These are phyloP conservation scores for Camellia granthamiana DNA, from an alignment of 148 eudicot genomes.

Conservation along the genomic window DNA sequence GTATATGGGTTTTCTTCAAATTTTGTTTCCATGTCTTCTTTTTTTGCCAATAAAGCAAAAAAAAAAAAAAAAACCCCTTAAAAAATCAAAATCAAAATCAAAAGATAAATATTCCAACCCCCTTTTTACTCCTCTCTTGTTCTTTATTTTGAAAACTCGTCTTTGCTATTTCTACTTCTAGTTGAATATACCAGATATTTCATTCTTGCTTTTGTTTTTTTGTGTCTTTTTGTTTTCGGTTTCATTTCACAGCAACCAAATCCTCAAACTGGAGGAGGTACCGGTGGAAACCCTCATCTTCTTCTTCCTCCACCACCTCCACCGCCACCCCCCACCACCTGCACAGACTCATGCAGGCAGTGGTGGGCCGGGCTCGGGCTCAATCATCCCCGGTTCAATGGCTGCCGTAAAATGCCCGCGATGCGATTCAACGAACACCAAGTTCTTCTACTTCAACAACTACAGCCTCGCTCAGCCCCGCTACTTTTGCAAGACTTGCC, in stretches of 20 bases:
- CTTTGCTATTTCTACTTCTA: constrained; percentile 15
- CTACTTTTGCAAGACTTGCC: constrained; percentile 27
- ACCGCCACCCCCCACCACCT: constrained; percentile 24
- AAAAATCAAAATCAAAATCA: neutral
- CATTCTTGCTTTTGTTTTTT: constrained; percentile 15
- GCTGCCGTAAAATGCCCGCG: constrained; percentile 27
- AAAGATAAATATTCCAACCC: constrained; percentile 38
- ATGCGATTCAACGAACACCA: no score
- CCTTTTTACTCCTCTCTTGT: constrained; percentile 12
- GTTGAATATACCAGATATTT: constrained; percentile 47
- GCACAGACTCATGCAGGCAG: constrained; percentile 18
- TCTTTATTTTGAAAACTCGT: constrained; percentile 1
- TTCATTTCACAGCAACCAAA: constrained; percentile 31
- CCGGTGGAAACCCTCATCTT: constrained; percentile 19
- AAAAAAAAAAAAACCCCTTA: neutral
- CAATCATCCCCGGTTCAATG: constrained; percentile 59
- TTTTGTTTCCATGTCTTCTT: constrained; percentile 25
- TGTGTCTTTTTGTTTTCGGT: neutral
- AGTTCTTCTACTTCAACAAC: no score
- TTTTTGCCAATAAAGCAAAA: constrained; percentile 20
- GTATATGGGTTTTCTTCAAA: constrained; percentile 22
- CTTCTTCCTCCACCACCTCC: neutral
- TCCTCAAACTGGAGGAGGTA: constrained; percentile 24
- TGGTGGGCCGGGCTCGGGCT: constrained; percentile 9
- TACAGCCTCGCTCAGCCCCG: no score